phyloP scores from a whole-genome alignment of 2,329 filamentous ascomycete species.

The Pseudocercospora musae region DNA sequence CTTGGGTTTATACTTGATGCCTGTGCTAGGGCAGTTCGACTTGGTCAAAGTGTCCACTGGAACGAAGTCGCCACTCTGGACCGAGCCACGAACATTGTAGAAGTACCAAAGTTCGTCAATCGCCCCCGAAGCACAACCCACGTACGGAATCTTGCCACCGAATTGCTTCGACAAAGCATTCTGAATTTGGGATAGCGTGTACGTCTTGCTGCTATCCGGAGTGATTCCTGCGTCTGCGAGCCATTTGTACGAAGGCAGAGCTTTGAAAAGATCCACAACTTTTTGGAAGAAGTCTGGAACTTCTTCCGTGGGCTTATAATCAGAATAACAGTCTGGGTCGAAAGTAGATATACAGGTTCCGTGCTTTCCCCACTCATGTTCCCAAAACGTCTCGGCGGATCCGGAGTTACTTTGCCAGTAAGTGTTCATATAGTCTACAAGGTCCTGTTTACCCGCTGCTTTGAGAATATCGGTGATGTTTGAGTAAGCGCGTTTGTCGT shows the following conservation, averaged over 20 bases:
- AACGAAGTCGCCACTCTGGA: constrained; percentile 61
- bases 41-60: constrained; percentile 52
- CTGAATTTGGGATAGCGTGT: constrained; percentile 58
- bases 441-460: constrained; percentile 51
- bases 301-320: constrained; percentile 58
- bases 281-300: constrained; percentile 67
- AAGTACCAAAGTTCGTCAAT: constrained; percentile 61
- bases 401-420: constrained; percentile 71
- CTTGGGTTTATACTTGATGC: constrained; percentile 66
- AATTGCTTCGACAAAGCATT: constrained; percentile 52
- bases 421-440: constrained; percentile 64
- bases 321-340: constrained; percentile 60
- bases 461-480: constrained; percentile 64
- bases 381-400: constrained; percentile 63
- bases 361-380: constrained; percentile 68
- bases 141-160: constrained; percentile 56
- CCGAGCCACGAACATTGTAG: constrained; percentile 59
- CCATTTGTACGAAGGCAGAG: constrained; percentile 61
- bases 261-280: constrained; percentile 63
- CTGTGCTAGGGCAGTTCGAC: constrained; percentile 60
- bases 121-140: constrained; percentile 52
- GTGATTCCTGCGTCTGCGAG: constrained; percentile 60
- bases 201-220: constrained; percentile 55
- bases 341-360: constrained; percentile 72
- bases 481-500: constrained; percentile 57